These are phyloP conservation scores for Sphenostylis stenocarpa DNA, from an alignment of 306 rosid genomes.

Conservation along the genomic window DNA sequence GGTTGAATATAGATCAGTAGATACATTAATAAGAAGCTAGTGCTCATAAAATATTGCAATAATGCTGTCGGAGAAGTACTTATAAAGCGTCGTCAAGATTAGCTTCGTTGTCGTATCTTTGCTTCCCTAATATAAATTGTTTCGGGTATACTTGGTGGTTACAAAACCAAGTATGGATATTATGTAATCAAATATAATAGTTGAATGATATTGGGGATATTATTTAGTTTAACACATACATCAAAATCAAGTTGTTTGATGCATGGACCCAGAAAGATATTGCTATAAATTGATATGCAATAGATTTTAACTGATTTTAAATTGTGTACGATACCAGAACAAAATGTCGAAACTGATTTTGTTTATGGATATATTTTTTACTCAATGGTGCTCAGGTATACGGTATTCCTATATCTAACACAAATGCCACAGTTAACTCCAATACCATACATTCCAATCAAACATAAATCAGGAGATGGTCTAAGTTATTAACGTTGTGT, in stretches of 20 bases:
- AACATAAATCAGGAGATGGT: too few relatives aligned
- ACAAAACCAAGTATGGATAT: too few relatives aligned
- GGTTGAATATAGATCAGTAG: neutral
- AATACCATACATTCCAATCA: too few relatives aligned
- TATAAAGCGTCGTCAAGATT: neutral
- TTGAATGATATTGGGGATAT: neutral
- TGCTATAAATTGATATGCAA: neutral
- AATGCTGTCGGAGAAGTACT: neutral
- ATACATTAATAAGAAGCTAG: neutral
- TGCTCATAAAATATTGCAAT: conserved; percentile 7
- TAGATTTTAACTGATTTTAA: neutral
- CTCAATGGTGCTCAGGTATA: neutral
- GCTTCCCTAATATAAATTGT: neutral
- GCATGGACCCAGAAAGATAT: neutral
- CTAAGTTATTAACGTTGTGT: too few relatives aligned
- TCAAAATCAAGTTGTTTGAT: conserved; percentile 8
- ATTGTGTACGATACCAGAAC: neutral
- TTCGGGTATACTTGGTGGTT: neutral
- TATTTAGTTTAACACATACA: neutral
- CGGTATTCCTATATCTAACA: too few relatives aligned
- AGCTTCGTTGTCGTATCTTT: conserved; percentile 32
- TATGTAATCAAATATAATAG: too few relatives aligned
- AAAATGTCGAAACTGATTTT: neutral
- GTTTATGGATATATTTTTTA: neutral
- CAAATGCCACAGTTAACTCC: too few relatives aligned